Base-by-base conservation (phyloP, 306 rosid species). In the Biancaea sappan region DNA sequence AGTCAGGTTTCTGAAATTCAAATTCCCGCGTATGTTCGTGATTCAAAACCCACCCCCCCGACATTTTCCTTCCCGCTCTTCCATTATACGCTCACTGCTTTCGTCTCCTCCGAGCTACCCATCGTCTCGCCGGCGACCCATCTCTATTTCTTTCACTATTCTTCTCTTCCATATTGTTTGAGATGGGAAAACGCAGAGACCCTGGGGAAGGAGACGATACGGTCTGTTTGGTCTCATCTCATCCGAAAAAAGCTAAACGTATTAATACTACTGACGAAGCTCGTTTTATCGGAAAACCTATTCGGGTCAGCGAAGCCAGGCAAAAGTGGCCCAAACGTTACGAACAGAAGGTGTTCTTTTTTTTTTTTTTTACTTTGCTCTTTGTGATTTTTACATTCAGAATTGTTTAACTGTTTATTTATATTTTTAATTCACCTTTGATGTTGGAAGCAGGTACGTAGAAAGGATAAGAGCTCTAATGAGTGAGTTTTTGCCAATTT, bases 281-380 rank as follows among this genome's bases (percentile, higher is more conserved):
- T 0, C 9, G n/a, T 35, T 84, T 84, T 26, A 53, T 77, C 40
- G 88, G 88, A 14, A 58, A 77, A 1, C 83, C 85, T 1, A 69
- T 84, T 48, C 59, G 80, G 0, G 9, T 37, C 1, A 1, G 8
- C 2, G 82, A 80, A 16, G 85, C 88, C 16, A 53, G 15, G 1
- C 8, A 18, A 1, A 63, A 69, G 15, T 84, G 88, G 88, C 88
- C 88, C 1, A 22, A 25, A 2, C 83, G 88, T 0, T 84, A 84
- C 26, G 4, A 59, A 1, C 16, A 32, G 4, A 56, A 60, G 75
- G 82, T 77, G 14, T 32, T 1, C 1, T 40, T 29, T 6, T 1
- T 29, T 77, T 21, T 32, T 1, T 1, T 40, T 29, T 6, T 1
- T 29, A 1, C 8, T 19, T 32, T 50, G 2, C 60, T 47, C 59